Evolutionary conservation across 208 protist genomes (phyloP).

Genomic region (Wallacemonas sp.): DNA sequence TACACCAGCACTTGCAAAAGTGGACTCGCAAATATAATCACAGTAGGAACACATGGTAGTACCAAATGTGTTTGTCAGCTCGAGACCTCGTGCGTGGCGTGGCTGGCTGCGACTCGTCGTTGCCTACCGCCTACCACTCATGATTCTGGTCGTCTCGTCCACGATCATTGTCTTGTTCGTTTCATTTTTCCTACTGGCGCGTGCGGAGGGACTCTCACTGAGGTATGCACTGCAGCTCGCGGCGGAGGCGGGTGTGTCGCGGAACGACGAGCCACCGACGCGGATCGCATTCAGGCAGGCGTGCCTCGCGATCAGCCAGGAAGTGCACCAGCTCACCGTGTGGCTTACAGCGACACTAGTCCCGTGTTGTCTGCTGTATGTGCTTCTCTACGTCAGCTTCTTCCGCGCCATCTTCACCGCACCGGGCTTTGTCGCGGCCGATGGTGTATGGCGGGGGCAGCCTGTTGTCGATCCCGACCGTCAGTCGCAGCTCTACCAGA

Average conservation of each 20-base stretch:
- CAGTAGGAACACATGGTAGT: no score
- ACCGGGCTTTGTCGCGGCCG: slow-evolving; percentile 22
- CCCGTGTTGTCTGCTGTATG: slow-evolving; percentile 3
- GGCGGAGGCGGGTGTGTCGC: no score
- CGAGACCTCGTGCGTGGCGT: background rate
- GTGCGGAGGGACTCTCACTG: background rate
- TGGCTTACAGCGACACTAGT: background rate
- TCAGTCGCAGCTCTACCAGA: background rate
- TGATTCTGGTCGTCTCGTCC: slow-evolving; percentile 11
- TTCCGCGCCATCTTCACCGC: slow-evolving; percentile 21
- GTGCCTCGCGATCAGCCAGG: background rate
- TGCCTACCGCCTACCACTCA: slow-evolving; percentile 19
- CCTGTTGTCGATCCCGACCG: background rate
- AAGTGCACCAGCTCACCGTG: background rate
- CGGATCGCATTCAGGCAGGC: background rate
- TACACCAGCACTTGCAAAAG: no score
- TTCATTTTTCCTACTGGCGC: background rate
- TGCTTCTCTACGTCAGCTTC: slow-evolving; percentile 22
- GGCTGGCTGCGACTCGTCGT: slow-evolving; percentile 3
- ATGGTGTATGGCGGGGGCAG: slow-evolving; percentile 10
- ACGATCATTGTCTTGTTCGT: background rate
- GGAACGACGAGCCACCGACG: no score
- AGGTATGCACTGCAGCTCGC: background rate
- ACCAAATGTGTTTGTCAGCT: slow-evolving; percentile 9
- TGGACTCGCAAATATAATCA: no score